A percentile compares a stretch with the other conserved stretches of the same genome.
Conservation (phyloP, 208 protist species). For the Acanthamoeba triangularis region DNA sequence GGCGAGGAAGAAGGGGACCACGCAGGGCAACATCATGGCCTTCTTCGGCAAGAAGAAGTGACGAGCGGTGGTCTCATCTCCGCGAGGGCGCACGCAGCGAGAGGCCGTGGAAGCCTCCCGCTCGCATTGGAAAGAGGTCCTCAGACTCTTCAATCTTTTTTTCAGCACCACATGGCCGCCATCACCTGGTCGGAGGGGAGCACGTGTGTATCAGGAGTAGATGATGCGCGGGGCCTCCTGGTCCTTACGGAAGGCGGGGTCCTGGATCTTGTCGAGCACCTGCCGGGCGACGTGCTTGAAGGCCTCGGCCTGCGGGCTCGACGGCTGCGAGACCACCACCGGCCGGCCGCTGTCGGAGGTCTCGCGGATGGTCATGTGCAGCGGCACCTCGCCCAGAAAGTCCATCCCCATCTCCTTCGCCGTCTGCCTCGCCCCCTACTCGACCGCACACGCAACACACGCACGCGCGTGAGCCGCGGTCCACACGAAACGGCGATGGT, state of each 20-base stretch:
- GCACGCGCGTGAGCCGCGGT: neutral
- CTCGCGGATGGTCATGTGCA: slow-evolving; percentile 94
- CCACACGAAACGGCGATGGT: neutral
- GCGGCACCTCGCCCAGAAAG: slow-evolving; percentile 96
- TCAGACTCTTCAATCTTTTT: neutral
- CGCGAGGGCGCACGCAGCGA: neutral
- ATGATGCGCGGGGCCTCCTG: slow-evolving; percentile 58
- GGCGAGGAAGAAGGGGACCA: slow-evolving; percentile 20
- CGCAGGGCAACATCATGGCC: slow-evolving; percentile 52
- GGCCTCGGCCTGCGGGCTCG: slow-evolving; percentile 64
- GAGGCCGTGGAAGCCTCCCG: neutral
- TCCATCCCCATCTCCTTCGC: slow-evolving; percentile 94
- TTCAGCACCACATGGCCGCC: neutral
- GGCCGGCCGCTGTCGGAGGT: slow-evolving; percentile 95
- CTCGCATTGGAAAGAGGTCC: too few relatives aligned
- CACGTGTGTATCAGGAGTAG: slow-evolving; percentile 17
- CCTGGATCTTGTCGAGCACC: slow-evolving; percentile 57
- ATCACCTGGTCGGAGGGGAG: too few relatives aligned
- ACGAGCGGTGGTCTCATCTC: neutral
- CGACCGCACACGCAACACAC: neutral
- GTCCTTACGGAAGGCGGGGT: neutral
- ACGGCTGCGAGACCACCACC: slow-evolving; percentile 86
- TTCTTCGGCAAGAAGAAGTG: slow-evolving; percentile 64
- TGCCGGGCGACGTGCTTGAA: slow-evolving; percentile 31
- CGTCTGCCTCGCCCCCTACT: slow-evolving; percentile 92